Percentiles rank a stretch among this genome's conserved stretches.
phyloP scores from a whole-genome alignment of 306 rosid species.

The Begonia peltatifolia region DNA sequence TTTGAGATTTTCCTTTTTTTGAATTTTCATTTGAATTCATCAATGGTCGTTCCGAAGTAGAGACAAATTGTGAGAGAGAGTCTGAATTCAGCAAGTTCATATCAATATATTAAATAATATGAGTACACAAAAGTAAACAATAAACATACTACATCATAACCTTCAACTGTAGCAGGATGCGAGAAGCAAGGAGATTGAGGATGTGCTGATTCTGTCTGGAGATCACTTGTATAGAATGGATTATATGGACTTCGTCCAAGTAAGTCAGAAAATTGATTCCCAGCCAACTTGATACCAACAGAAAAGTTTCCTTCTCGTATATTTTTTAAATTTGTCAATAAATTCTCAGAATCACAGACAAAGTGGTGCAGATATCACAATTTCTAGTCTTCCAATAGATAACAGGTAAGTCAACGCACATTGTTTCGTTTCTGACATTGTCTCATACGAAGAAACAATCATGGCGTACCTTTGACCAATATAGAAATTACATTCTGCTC shows the following conservation, averaged over 20 bases:
- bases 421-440: neutral
- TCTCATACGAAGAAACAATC: no score
- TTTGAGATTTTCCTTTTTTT: no score
- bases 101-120: no score
- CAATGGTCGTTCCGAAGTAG: no score
- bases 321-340: conserved; percentile 11
- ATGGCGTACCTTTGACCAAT: no score
- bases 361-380: conserved; percentile 85
- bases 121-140: no score
- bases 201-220: conserved; percentile 82
- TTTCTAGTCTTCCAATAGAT: conserved; percentile 85
- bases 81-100: no score
- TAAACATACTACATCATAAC: no score
- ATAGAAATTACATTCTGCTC: conserved; percentile 7
- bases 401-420: conserved; percentile 47
- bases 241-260: conserved; percentile 86
- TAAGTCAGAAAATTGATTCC: conserved; percentile 17
- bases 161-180: conserved; percentile 36
- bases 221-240: conserved; percentile 93
- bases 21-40: no score
- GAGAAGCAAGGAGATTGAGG: conserved; percentile 73
- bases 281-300: conserved; percentile 1
- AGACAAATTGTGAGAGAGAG: no score
- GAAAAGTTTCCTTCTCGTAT: conserved; percentile 8
- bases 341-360: conserved; percentile 60